Evolutionary conservation across 306 rosid genomes (phyloP), one percentile per base, ranked within the genome.

Genomic region (Calophaca sinica): DNA sequence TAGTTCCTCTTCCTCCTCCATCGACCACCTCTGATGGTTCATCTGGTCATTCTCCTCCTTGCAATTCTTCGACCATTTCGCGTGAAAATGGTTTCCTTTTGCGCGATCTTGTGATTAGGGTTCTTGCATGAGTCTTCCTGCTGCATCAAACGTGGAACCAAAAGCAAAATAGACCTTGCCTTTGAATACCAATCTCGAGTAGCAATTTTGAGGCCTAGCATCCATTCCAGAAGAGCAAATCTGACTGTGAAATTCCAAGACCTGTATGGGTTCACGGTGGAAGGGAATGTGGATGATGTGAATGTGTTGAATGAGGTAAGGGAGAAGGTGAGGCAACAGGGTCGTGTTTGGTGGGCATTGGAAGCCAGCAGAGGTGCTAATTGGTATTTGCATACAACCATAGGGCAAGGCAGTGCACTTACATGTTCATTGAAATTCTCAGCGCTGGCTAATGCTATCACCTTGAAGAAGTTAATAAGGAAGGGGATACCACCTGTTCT

Each of bases 211-310:
- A 88, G 99, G 91, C 99, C 98, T 0, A 96, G 99, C 87, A 92
- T 96, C 84, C 91, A 96, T 72, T 68, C 96, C 9, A 87, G 98
- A 79, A 84, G 97, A 64, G 99, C 99, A 7, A 90, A 96, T 87
- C 88, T 96, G 26, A 89, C 96, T 0, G 99, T 96, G 9, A 96
- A 96, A 80, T 96, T 96, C 72, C 99, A 96, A 83, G 99, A 96
- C 85, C 96, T 96, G 49, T 96, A 96, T 73, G 96, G 92, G 51
- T 96, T 96, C 73, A 81, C 93, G 4, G 99, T 96, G 15, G 99
- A 96, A 83, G 99, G 99, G 82, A 96, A 90, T 92, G 99, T 96
- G 69, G 99, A 96, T 71, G 98, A 96, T 84, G 99, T 92, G 10
- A 94, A 96, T 67, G 93, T 96, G 86, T 74, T 96, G 87, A 96